Evolutionary conservation across 2,329 filamentous ascomycete genomes (phyloP), one percentile per base, ranked within the genome.

Genomic region (Sarocladiaceae sp.): DNA sequence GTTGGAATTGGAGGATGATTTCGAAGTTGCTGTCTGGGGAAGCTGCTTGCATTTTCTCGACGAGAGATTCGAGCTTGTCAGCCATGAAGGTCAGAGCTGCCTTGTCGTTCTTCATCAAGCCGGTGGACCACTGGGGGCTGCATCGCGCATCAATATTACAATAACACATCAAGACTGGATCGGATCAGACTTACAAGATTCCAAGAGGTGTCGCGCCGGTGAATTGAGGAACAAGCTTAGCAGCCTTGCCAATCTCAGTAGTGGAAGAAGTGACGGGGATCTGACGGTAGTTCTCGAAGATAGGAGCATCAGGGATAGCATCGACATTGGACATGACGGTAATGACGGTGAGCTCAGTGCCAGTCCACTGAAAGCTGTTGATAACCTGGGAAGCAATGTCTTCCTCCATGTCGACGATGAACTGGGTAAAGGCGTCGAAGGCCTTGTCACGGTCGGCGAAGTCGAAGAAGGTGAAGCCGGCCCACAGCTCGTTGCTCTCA

Each of bases 1-100:
- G 65, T 51, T 69, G 66, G 54, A 66, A 66, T 55, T 63, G 60
- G n/a, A 60, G 55, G 7, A 65, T 57, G 0, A 64, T 57, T 22
- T 59, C 56, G 20, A 68, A 58, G 17, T 55, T 53, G 3, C 62
- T 56, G 10, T 58, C 56, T 3, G 57, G 51, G n/a, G 56, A 52
- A 1, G 54, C 53, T 8, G 46, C 56, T 13, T 59, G 42, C 23
- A 64, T 59, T 12, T 54, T 56, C 4, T 15, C 49, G 13, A 54
- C 56, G 50, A 64, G 56, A n/a, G 60, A 55, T 23, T 54, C 54
- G 6, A 54, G 33, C 29, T 59, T 57, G 29, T 60, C 56, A 4
- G 53, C 53, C 29, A 33, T 33, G 22, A 58, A 50, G 28, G 36
- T 48, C 22, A 37, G 39, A 7, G 42, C 49, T 26, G 31, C 40